Evolutionary conservation across 768 basidiomycete species (phyloP), one percentile per base, ranked within the genome.

Genomic region (Mycena alexandri): DNA sequence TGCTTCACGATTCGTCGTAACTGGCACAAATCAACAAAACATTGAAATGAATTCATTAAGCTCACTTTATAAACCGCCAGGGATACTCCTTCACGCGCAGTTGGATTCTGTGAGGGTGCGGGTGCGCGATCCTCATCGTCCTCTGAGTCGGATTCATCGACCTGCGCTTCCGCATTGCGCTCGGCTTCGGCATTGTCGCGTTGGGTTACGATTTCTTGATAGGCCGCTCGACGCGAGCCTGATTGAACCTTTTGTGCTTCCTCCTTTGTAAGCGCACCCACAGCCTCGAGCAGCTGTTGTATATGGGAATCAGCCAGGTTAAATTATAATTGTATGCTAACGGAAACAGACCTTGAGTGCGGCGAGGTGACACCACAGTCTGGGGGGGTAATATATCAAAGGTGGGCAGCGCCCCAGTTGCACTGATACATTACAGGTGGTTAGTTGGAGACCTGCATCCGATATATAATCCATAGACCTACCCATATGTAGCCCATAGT

Each of bases 261-360:
- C 3, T 42, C 38, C 14, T 48, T 60, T 2, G 43, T 46, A 14
- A 60, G 17, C 5, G 48, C 60, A 21, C 60, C 60, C 7, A 61
- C 38, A n/a, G 48, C 48, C 24, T 61, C 60, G 1, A 61, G 48
- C 5, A 61, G 29, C 60, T 61, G n/a, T 8, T 7, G 3, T 11
- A 36, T 7, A n/a, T 6, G 50, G 17, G n/a, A n/a, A n/a, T 14
- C 21, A 21, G 50, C 29, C 14, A 12, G 19, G 19, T 16, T 8
- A 3, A 52, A 42, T 19, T 16, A 36, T 5, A 42, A 42, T 56
- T 25, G 12, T 43, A 22, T 10, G n/a, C 46, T 16, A n/a, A n/a
- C n/a, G 0, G 10, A 13, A 63, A 48, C 64, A 21, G 54, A 76
- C 79, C 71, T 78, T 67, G 8, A 78, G 34, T 78, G 78, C 77